These are phyloP conservation scores for Zanthoxylum bungeanum DNA, from an alignment of 345 rosid genomes.

Conservation along the genomic window DNA sequence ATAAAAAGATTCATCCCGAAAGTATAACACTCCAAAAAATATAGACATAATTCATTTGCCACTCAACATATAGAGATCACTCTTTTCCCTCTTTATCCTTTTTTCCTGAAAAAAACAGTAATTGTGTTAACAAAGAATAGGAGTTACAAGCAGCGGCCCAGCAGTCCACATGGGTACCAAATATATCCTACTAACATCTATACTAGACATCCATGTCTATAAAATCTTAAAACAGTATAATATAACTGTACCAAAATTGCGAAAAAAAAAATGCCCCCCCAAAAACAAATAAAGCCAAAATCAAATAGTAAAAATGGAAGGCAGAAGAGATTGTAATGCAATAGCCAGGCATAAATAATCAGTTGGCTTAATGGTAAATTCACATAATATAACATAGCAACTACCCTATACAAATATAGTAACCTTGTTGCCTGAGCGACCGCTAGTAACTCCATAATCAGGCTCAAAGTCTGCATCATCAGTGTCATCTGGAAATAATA, in stretches of 20 bases:
- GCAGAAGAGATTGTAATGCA: not conserved
- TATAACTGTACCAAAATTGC: not conserved
- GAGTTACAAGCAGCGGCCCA: not conserved
- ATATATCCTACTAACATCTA: not conserved
- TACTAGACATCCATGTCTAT: not conserved
- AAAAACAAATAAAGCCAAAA: not conserved
- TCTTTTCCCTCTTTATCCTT: not conserved
- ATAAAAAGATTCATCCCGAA: not conserved
- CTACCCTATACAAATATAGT: conserved; percentile 4
- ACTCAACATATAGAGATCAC: not conserved
- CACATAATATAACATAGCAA: not conserved
- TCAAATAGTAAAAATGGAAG: not conserved
- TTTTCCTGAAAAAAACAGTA: not conserved
- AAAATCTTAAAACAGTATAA: not conserved
- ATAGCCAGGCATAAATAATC: not conserved
- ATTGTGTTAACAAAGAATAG: not conserved
- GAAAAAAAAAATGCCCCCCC: not conserved
- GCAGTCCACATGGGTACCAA: not conserved
- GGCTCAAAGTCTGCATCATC: conserved; percentile 98
- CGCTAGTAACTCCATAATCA: conserved; percentile 44
- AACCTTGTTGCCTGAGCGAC: conserved; percentile 58
- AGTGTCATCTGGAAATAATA: conserved; percentile 84
- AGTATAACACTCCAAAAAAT: not conserved
- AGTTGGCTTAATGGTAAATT: not conserved
- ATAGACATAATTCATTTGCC: not conserved